Evolutionary conservation across 768 basidiomycete species (phyloP), one percentile per base, ranked within the genome.

Genomic region (Cantharellus anzutake): DNA sequence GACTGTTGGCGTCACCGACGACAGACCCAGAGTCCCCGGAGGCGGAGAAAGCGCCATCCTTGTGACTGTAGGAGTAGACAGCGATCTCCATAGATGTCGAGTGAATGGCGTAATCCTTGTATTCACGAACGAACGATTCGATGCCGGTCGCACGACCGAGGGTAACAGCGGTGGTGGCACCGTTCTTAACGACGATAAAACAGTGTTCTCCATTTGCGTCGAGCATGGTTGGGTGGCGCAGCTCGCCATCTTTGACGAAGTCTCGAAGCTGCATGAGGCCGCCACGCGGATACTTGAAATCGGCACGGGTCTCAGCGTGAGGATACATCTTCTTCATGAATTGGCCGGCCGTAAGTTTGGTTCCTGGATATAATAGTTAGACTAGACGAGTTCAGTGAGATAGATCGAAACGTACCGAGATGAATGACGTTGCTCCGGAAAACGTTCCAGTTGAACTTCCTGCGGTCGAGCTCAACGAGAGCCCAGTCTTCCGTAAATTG

Each of bases 231-330:
- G 73, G 72, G 52, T 65, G 63, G 63, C 50, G 56, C 42, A 64
- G 63, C 61, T 70, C 65, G 29, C 60, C 60, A 1, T 64, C 67
- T 29, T 61, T 48, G 63, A 70, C 60, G 57, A 60, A 51, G 57
- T 66, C 65, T 40, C 53, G 16, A 66, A 74, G 65, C 63, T 62
- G 62, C 58, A 75, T 66, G 65, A 72, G 68, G 40, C 67, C 61
- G 56, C 68, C 63, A 7, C 38, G 38, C 41, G 72, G 74, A 64
- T 66, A 70, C 60, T 64, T 68, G 64, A 65, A 66, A 57, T 56
- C 42, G 29, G 64, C 52, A 5, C 52, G 62, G 51, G 64, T 66
- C 5, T 62, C 64, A 20, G 60, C 57, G 16, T 63, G 63, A 57
- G 68, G 66, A 60, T 59, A 67, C 70, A 71, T 71, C 14, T 42